These are phyloP conservation scores for Pyrenochaeta sp. DNA, from an alignment of 2,329 filamentous ascomycete genomes.

Conservation along the genomic window DNA sequence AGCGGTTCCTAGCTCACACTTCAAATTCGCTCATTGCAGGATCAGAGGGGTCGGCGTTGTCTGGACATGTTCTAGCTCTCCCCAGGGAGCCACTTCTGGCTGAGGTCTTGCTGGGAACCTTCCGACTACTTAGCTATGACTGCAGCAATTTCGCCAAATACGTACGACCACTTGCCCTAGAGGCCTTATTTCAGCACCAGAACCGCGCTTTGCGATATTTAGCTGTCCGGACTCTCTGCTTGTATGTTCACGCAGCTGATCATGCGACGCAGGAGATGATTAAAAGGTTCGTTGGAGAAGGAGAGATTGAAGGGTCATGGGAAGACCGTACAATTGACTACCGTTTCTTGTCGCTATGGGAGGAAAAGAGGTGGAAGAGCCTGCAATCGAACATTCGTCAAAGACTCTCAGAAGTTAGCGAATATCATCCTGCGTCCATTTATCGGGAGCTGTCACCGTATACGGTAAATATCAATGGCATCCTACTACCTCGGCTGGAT, in stretches of 20 bases:
- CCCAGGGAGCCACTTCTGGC: constrained; percentile 34
- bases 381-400: constrained; percentile 23
- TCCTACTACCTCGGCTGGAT: constrained; percentile 50
- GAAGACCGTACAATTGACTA: constrained; percentile 83
- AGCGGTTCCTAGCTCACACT: constrained; percentile 54
- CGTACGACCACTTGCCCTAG: constrained; percentile 72
- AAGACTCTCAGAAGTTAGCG: constrained; percentile 1
- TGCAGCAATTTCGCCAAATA: constrained; percentile 70
- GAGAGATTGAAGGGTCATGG: constrained; percentile 72
- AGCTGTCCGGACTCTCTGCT: constrained; percentile 80
- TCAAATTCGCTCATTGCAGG: constrained; percentile 37
- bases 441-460: constrained; percentile 39
- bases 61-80: neutral
- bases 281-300: constrained; percentile 69
- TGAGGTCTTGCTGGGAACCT: constrained; percentile 71
- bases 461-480: constrained; percentile 46
- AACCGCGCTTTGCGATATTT: constrained; percentile 76
- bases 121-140: constrained; percentile 82
- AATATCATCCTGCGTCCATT: constrained; percentile 5
- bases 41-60: constrained; percentile 4
- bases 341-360: constrained; percentile 73
- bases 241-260: constrained; percentile 82
- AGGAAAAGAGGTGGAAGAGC: constrained; percentile 63
- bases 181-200: constrained; percentile 70
- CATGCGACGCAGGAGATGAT: constrained; percentile 77